Base-by-base conservation (phyloP, 2,329 filamentous ascomycete species). In the Parastagonospora avenae region DNA sequence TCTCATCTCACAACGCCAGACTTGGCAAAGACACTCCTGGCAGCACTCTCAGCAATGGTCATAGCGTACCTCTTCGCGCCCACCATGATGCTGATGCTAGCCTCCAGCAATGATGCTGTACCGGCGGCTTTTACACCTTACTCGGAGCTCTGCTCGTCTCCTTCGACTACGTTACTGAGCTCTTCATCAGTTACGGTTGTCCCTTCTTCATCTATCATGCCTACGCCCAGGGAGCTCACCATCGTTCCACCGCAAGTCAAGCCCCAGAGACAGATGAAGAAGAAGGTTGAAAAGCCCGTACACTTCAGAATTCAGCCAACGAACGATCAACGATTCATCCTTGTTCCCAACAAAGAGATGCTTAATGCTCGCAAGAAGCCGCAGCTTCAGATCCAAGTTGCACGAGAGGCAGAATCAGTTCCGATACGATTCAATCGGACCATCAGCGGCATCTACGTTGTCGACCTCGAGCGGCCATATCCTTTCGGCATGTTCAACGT, bases 241-340 rank as follows among this genome's bases (percentile, higher is more conserved):
- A 35, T 62, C 10, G 46, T 61, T 12, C 46, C 59, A 5, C 42
- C 52, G 38, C 44, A 42, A 35, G 33, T 48, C 30, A 52, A 54
- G 32, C 48, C 52, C 27, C 43, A 31, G 16, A 54, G 50, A 35
- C 37, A 35, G 38, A 14, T 24, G 4, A 55, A 57, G 49, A 51
- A 56, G 19, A 58, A 63, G 33, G 33, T 41, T 10, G 70, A 66
- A 15, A 67, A 73, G 12, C 67, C 70, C 2, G 73, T 76, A 33
- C 66, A 69, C 9, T 84, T 82, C 60, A 77, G 81, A 50, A 72
- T 84, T n/a, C 76, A 82, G 52, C 74, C 79, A n/a, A 75, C 82
- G 54, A 80, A 79, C 4, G 78, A 83, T 52, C 77, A 77, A 41
- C 80, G 83, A 58, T 77, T 84, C 48, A 67, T 82, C 37, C 73